Evolutionary conservation across 345 rosid genomes (phyloP), one percentile per base, ranked within the genome.

Genomic region (Pseudoturritis turrita): DNA sequence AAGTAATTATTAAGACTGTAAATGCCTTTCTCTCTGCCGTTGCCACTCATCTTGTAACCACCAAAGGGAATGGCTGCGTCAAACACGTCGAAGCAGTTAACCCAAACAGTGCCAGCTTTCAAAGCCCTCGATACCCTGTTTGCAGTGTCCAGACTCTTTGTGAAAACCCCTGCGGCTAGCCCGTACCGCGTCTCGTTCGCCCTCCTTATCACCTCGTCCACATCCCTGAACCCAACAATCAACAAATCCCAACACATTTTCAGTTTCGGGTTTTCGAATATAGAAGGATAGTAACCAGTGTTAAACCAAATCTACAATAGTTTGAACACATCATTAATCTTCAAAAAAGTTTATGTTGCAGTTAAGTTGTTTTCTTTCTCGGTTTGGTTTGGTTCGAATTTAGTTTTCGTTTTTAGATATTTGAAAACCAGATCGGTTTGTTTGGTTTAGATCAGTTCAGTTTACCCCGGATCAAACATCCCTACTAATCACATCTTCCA

Each of bases 11-110:
- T 71, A 10, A 95, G 90, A 81, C 99, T 85, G 86, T 95, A 89
- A 19, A 95, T 83, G 1, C 99, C 97, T 78, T 95, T 95, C 80
- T 95, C 99, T 79, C 99, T 77, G 5, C 99, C 99, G 0, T 77
- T 80, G 7, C 99, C 99, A 41, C 99, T 95, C 99, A 89, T 91
- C 84, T 89, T 95, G 85, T 84, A 95, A 19, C 99, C 99, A 14
- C 99, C 99, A 6, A 89, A 91, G 0, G 99, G 99, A 18, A 95
- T 88, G 1, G 93, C 94, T 19, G 99, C 99, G 21, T 95, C 99
- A 46, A 95, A 91, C 7, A 87, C 88, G 44, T 91, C 96, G 6
- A 83, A 95, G 81, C 97, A 91, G 62, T 95, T 95, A 12, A 91
- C 73, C 99, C 99, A 95, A 31, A 95, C 88, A 0, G 96, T 89